These are phyloP conservation scores for Boletus speciosus DNA, from an alignment of 768 basidiomycete species.

Conservation along the genomic window DNA sequence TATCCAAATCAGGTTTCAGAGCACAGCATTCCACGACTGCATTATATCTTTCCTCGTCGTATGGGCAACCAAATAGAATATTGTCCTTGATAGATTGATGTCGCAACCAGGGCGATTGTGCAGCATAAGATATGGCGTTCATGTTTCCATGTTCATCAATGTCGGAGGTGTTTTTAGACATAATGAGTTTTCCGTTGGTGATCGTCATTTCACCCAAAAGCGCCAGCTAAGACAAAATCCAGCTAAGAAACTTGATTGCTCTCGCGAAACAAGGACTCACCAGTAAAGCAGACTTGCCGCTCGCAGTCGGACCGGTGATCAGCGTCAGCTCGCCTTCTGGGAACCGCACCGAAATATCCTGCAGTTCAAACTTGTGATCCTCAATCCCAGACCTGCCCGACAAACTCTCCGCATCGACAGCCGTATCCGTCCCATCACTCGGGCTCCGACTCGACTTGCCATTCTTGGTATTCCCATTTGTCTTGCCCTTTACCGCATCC, in stretches of 20 bases:
- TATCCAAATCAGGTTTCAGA: constrained; percentile 71
- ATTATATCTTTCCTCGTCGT: constrained; percentile 69
- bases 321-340: constrained; percentile 46
- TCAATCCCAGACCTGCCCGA: constrained; percentile 13
- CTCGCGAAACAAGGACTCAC: constrained; percentile 17
- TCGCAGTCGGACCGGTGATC: constrained; percentile 46
- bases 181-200: constrained; percentile 33
- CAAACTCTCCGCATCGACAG: constrained; percentile 15
- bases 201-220: constrained; percentile 40
- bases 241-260: background rate
- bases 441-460: background rate
- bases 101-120: constrained; percentile 68
- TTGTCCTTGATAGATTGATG: constrained; percentile 78
- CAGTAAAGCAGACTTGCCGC: constrained; percentile 49
- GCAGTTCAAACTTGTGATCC: constrained; percentile 40
- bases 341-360: constrained; percentile 44
- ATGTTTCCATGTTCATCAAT: constrained; percentile 60
- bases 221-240: constrained; percentile 23
- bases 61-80: constrained; percentile 72
- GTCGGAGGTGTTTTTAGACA: constrained; percentile 47
- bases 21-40: constrained; percentile 84
- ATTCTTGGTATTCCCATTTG: constrained; percentile 7
- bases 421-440: constrained; percentile 8
- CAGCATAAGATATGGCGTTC: constrained; percentile 66
- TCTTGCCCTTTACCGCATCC: constrained; percentile 20